Base-by-base conservation (phyloP, 78 protist species). In the Guillardia theta region DNA sequence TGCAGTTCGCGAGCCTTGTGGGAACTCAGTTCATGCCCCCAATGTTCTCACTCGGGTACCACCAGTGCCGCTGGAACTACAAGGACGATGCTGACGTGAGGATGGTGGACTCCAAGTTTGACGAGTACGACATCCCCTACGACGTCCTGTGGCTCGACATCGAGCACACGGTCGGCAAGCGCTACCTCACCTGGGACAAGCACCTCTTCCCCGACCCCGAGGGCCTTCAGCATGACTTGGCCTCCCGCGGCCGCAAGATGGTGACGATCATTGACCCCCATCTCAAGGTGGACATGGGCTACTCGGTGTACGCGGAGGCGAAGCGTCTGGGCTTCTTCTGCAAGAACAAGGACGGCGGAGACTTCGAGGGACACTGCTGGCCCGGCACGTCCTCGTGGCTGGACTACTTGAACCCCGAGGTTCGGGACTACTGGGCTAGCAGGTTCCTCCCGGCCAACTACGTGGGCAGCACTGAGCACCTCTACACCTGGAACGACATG, bases 91-190 rank as follows among this genome's bases (percentile, higher is more conserved):
- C 33, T 2, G 92, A 87, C 37, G 92, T 87, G 46, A 33, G 53
- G 37, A 24, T 18, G 90, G 90, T 80, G 48, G 90, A 80, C 90
- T 46, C 48, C 18, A 80, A 80, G 50, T 98, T 99, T 30, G 98
- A 98, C 92, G 83, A 94, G 41, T 88, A 97, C 88, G 95, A 96
- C 93, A 96, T 99, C 48, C 99, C 99, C 24, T 96, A 95, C 48
- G 99, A 99, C 93, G 98, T 97, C 48, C 45, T 99, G 76, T 99
- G 99, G 99, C 98, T 99, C 58, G 99, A 99, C 96, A 99, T 99
- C 93, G 99, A 99, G 93, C 99, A 99, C 95, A 99, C 99, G 19
- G 96, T 98, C 96, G 98, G 98, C 77, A 98, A 98, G 94, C 0
- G 95, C 83, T 99, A 99, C 96, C 96, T 99, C 47, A 99, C 99